Percentiles rank a stretch among this genome's conserved stretches.
Evolutionary conservation across 2,329 filamentous ascomycete genomes (phyloP).

Genomic region (Hawksworthiomyces lignivorus): DNA sequence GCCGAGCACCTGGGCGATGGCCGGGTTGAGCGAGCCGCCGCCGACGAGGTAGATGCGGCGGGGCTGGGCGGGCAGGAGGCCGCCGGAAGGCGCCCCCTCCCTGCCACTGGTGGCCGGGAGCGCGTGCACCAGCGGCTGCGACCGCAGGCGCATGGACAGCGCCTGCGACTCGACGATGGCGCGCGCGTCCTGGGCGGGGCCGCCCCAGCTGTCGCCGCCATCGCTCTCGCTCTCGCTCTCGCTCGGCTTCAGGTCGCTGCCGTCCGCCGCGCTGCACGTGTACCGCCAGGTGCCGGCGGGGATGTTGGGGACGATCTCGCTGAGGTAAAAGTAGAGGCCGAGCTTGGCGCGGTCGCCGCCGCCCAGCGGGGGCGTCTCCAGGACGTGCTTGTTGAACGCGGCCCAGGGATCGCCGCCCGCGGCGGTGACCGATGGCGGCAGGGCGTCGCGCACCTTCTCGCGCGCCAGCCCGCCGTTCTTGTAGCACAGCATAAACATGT

Average conservation of each 20-base stretch:
- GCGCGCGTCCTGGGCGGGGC: conserved; percentile 63
- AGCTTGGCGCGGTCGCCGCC: conserved; percentile 58
- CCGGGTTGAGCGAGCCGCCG: conserved; percentile 80
- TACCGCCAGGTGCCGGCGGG: conserved; percentile 81
- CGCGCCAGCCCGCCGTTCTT: conserved; percentile 94
- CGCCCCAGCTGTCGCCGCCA: conserved; percentile 3
- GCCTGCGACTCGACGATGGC: conserved; percentile 92
- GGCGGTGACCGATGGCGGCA: conserved; percentile 42
- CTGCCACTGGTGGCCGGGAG: conserved; percentile 23
- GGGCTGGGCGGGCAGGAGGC: conserved; percentile 67
- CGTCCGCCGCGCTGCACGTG: conserved; percentile 47
- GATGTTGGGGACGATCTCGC: conserved; percentile 92
- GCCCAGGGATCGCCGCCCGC: conserved; percentile 57
- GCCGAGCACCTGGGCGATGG: conserved; percentile 77
- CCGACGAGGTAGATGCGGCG: conserved; percentile 90
- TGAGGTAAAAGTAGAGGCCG: conserved; percentile 89
- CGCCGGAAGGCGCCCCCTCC: too few relatives aligned
- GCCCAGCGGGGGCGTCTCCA: conserved; percentile 62
- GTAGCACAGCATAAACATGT: conserved; percentile 99
- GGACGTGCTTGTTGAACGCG: conserved; percentile 67
- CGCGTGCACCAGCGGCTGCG: conserved; percentile 62
- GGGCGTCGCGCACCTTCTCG: conserved; percentile 76
- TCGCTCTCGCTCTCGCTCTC: neutral
- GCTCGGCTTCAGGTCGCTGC: conserved; percentile 38
- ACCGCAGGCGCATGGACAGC: conserved; percentile 81